These are phyloP conservation scores for Magnaporthiopsis poae DNA, from an alignment of 2,329 filamentous ascomycete genomes.

Conservation along the genomic window DNA sequence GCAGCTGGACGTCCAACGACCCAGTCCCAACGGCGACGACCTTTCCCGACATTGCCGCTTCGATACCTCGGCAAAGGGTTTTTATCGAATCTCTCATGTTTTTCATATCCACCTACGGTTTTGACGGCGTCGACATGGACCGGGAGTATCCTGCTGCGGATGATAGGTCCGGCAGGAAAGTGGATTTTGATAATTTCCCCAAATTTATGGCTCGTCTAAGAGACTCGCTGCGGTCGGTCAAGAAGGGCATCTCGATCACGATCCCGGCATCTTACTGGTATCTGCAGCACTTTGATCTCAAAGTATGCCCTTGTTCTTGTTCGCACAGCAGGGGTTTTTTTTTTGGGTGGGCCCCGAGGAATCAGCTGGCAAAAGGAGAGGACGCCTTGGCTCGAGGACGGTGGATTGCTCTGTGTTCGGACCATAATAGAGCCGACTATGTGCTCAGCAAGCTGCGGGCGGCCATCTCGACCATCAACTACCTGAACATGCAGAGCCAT, in stretches of 20 bases:
- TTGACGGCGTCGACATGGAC: constrained; percentile 13
- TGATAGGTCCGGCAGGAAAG: constrained; percentile 1
- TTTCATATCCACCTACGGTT: constrained; percentile 13
- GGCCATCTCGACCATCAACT: background rate
- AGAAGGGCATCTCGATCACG: background rate
- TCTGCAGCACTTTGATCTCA: constrained; percentile 7
- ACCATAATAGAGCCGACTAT: background rate
- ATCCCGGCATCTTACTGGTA: constrained; percentile 7
- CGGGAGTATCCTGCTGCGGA: constrained; percentile 13
- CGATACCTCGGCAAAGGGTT: constrained; percentile 7
- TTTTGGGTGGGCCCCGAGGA: too few relatives aligned
- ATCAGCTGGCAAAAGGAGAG: too few relatives aligned
- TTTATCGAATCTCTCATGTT: constrained; percentile 15
- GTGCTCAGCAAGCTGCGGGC: background rate
- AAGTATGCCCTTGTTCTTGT: background rate
- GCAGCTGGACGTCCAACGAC: constrained; percentile 33
- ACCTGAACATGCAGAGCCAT: background rate
- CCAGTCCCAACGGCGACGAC: constrained; percentile 19
- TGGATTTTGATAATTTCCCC: constrained; percentile 4
- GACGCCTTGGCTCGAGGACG: background rate
- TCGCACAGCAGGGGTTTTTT: too few relatives aligned
- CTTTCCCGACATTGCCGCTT: constrained; percentile 19
- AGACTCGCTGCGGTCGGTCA: background rate
- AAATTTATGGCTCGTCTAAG: constrained; percentile 5
- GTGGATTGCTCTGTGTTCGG: background rate